Conservation (phyloP, 140 eudicot species). For the Senecio squalidus region DNA sequence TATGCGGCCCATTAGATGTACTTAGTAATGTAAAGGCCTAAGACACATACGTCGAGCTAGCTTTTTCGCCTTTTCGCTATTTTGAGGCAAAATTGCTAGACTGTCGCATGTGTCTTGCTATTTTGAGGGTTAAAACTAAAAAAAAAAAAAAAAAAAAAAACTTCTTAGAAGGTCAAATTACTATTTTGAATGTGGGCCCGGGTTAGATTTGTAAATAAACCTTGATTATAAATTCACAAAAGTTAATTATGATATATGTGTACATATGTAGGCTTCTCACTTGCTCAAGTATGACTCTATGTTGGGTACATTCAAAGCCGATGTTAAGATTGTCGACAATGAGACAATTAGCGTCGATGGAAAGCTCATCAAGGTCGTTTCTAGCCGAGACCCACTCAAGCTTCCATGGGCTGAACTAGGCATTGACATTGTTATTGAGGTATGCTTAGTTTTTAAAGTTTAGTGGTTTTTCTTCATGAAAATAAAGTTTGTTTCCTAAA, state of each 20-base stretch:
- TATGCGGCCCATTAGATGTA: no score
- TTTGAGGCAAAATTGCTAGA: no score
- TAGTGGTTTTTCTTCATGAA: not conserved
- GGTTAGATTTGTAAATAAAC: not conserved
- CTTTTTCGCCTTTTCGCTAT: no score
- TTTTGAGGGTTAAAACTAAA: no score
- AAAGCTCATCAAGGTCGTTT: conserved; percentile 82
- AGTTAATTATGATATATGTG: conserved; percentile 2
- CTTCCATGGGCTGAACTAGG: conserved; percentile 99
- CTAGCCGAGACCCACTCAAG: conserved; percentile 85
- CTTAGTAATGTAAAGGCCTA: not conserved
- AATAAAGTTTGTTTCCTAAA: not conserved
- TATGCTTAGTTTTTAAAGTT: conserved; percentile 1
- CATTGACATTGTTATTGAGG: conserved; percentile 96
- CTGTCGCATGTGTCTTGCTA: no score
- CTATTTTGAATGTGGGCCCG: no score
- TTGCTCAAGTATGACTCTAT: conserved; percentile 92
- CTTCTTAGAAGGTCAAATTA: no score
- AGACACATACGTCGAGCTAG: no score
- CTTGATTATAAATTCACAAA: not conserved
- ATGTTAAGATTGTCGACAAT: conserved; percentile 75
- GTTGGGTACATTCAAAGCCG: conserved; percentile 97
- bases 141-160: no score
- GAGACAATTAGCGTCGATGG: conserved; percentile 90
- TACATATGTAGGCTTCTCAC: conserved; percentile 83